phyloP scores from a whole-genome alignment of 1,139 yeast species.

The Arxiozyma bovina region DNA sequence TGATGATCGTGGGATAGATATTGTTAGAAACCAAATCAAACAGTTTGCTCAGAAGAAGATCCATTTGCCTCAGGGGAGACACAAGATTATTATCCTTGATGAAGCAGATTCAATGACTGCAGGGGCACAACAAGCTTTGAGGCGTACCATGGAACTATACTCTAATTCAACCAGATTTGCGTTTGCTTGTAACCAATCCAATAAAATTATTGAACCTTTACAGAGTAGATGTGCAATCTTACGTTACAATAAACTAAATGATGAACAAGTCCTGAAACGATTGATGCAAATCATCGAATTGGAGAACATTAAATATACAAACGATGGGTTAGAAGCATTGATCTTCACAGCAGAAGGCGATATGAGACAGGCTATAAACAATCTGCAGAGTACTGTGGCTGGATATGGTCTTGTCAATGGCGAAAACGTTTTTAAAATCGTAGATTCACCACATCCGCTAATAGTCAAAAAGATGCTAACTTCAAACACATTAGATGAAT shows the following conservation, averaged over 20 bases:
- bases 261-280: slow-evolving; percentile 75
- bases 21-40: slow-evolving; percentile 85
- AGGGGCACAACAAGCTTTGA: slow-evolving; percentile 95
- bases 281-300: slow-evolving; percentile 59
- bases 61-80: slow-evolving; percentile 62
- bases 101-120: slow-evolving; percentile 90
- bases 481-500: slow-evolving; percentile 54
- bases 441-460: slow-evolving; percentile 93
- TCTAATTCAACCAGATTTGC: slow-evolving; percentile 94
- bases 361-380: slow-evolving; percentile 96
- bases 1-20: slow-evolving; percentile 94
- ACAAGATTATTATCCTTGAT: slow-evolving; percentile 82
- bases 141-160: slow-evolving; percentile 95
- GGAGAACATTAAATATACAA: slow-evolving; percentile 70
- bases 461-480: slow-evolving; percentile 68
- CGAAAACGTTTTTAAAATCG: slow-evolving; percentile 87
- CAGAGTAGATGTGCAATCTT: slow-evolving; percentile 95
- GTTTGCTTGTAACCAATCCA: slow-evolving; percentile 92
- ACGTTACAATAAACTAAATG: slow-evolving; percentile 71
- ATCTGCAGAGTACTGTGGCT: slow-evolving; percentile 85
- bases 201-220: slow-evolving; percentile 90
- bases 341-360: slow-evolving; percentile 98
- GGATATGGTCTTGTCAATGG: slow-evolving; percentile 88
- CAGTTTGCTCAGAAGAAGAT: slow-evolving; percentile 92
- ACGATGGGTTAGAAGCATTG: slow-evolving; percentile 88